A percentile compares a stretch with the other conserved stretches of the same genome.
Conservation (phyloP, 352 stramenopile species). For the Globisporangium nodosum region DNA sequence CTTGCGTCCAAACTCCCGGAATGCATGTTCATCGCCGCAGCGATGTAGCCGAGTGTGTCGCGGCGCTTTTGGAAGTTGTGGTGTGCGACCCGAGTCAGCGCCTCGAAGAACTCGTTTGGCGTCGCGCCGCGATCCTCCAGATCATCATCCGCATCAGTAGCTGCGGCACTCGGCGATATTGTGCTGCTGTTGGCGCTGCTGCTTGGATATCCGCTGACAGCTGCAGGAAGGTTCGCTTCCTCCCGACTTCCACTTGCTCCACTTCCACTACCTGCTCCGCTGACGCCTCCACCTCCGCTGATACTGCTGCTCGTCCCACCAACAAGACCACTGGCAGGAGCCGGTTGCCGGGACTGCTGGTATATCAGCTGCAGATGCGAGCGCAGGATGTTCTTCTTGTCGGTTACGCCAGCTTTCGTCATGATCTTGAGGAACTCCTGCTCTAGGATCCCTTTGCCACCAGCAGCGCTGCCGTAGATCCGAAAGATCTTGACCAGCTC, state of each 20-base stretch:
- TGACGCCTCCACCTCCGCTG: background rate
- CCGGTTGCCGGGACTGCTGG: slow-evolving; percentile 44
- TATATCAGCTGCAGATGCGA: slow-evolving; percentile 71
- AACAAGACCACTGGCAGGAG: background rate
- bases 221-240: background rate
- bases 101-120: slow-evolving; percentile 79
- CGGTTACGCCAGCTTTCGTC: slow-evolving; percentile 63
- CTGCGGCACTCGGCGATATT: background rate
- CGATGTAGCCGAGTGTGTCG: slow-evolving; percentile 30
- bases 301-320: background rate
- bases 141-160: slow-evolving; percentile 35
- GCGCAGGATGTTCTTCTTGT: slow-evolving; percentile 80
- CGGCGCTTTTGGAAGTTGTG: slow-evolving; percentile 67
- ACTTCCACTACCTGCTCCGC: slow-evolving; percentile 4
- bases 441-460: slow-evolving; percentile 66
- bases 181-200: background rate
- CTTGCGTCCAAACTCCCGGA: slow-evolving; percentile 4
- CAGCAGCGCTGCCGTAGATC: slow-evolving; percentile 57
- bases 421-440: slow-evolving; percentile 84
- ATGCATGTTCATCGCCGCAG: slow-evolving; percentile 25
- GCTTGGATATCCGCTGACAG: background rate
- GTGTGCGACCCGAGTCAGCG: slow-evolving; percentile 57
- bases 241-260: slow-evolving; percentile 13
- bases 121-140: slow-evolving; percentile 54
- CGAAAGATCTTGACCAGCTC: slow-evolving; percentile 80